Conservation (phyloP, 805 yeast species). For the Candida tibetensis region DNA sequence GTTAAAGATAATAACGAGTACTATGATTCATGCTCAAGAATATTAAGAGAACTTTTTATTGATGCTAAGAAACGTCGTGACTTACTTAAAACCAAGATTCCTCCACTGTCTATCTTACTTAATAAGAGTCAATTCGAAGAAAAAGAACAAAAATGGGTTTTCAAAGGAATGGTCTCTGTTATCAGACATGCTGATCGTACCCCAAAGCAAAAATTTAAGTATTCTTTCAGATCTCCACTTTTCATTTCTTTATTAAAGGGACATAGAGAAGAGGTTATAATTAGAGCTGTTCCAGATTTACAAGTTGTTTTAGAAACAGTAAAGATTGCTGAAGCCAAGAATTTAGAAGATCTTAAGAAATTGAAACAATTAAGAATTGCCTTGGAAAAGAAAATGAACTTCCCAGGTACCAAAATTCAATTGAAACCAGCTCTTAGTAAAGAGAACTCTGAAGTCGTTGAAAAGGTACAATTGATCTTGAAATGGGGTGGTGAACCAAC, state of each 20-base stretch:
- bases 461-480: constrained; percentile 90
- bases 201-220: constrained; percentile 96
- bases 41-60: constrained; percentile 70
- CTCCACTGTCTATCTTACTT: constrained; percentile 30
- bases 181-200: constrained; percentile 98
- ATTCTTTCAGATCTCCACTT: constrained; percentile 83
- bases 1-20: constrained; percentile 88
- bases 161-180: constrained; percentile 88
- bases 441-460: constrained; percentile 65
- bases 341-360: constrained; percentile 78
- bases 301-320: constrained; percentile 84
- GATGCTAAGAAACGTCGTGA: constrained; percentile 47
- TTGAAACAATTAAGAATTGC: constrained; percentile 76
- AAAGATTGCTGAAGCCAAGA: constrained; percentile 71
- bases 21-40: constrained; percentile 79
- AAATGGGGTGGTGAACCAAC: constrained; percentile 99
- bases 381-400: constrained; percentile 78
- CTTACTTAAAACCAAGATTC: constrained; percentile 36
- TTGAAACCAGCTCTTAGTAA: constrained; percentile 78
- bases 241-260: constrained; percentile 88
- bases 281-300: constrained; percentile 83
- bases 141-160: constrained; percentile 89
- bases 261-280: constrained; percentile 92
- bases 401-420: constrained; percentile 97
- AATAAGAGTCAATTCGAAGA: constrained; percentile 47